A percentile compares a stretch with the other conserved stretches of the same genome.
Evolutionary conservation across 2,329 filamentous ascomycete genomes (phyloP).

Genomic region (Colletotrichum magnum): DNA sequence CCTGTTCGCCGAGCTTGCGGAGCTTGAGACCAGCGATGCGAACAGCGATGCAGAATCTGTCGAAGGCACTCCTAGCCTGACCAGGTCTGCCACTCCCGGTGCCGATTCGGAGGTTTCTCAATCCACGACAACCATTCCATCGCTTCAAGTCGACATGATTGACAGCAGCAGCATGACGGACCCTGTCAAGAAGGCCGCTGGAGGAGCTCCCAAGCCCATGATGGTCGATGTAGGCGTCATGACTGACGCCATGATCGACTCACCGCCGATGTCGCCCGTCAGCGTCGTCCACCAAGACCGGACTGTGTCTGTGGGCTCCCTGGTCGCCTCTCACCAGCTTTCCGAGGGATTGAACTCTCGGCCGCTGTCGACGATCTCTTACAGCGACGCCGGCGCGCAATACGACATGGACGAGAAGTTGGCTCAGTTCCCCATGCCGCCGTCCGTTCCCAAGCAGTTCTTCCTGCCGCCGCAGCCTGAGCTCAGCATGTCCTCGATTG

Average conservation of each 20-base stretch:
- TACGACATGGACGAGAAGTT: constrained; percentile 67
- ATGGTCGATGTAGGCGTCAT: constrained; percentile 62
- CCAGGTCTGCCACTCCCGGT: constrained; percentile 63
- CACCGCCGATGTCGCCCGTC: constrained; percentile 40
- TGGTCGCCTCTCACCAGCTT: constrained; percentile 47
- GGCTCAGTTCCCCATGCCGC: constrained; percentile 68
- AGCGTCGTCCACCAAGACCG: constrained; percentile 47
- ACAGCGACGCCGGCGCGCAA: constrained; percentile 68
- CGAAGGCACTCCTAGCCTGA: constrained; percentile 69
- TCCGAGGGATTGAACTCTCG: constrained; percentile 51
- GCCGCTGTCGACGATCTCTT: constrained; percentile 63
- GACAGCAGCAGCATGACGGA: constrained; percentile 75
- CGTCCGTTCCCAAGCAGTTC: constrained; percentile 54
- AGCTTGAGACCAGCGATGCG: constrained; percentile 82
- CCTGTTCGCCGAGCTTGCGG: constrained; percentile 90
- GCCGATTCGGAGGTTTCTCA: constrained; percentile 58
- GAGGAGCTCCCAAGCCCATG: constrained; percentile 38
- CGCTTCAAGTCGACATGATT: constrained; percentile 68
- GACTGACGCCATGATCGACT: constrained; percentile 55
- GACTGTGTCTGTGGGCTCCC: constrained; percentile 57
- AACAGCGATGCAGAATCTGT: constrained; percentile 81
- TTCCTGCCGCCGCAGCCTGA: constrained; percentile 51
- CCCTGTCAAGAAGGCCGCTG: constrained; percentile 55
- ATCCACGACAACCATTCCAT: constrained; percentile 64
- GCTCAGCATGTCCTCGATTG: constrained; percentile 61